Conservation (phyloP, 106 monocot genomes). For the Ottelia alismoides region DNA sequence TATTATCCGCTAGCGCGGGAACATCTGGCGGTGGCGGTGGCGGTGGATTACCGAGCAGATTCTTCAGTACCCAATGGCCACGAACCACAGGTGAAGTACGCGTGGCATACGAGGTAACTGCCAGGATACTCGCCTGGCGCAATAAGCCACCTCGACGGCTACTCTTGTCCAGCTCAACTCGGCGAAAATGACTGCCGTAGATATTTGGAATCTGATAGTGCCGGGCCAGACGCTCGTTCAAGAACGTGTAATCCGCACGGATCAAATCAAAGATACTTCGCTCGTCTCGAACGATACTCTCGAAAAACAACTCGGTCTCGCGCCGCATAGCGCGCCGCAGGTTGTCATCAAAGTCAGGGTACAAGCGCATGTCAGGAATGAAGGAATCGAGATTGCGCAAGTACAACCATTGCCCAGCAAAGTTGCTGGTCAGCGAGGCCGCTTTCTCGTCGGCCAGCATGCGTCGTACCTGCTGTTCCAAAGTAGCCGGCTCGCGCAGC, state of each 20-base stretch:
- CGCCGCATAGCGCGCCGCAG: too few species aligned
- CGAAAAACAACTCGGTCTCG: not conserved
- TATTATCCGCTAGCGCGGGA: not conserved
- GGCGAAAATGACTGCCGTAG: not conserved
- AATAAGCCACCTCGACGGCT: not conserved
- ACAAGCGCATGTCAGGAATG: not conserved
- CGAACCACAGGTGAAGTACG: not conserved
- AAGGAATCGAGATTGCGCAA: not conserved
- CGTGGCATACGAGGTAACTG: not conserved
- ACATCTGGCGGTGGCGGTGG: not conserved
- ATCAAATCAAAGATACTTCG: not conserved
- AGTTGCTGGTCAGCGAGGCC: not conserved
- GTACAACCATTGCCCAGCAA: not conserved
- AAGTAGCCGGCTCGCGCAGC: not conserved
- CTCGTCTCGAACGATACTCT: not conserved
- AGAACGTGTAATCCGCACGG: not conserved
- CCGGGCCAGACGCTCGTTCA: not conserved
- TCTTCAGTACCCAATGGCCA: too few species aligned
- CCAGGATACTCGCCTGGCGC: not conserved
- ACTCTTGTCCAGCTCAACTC: not conserved
- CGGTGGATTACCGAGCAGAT: not conserved
- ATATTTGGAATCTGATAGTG: not conserved
- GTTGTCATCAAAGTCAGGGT: not conserved
- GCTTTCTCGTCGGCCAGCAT: not conserved
- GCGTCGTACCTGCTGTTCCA: not conserved